These are phyloP conservation scores for Ilyonectria mors-panacis DNA, from an alignment of 2,329 filamentous ascomycete genomes.

Conservation along the genomic window DNA sequence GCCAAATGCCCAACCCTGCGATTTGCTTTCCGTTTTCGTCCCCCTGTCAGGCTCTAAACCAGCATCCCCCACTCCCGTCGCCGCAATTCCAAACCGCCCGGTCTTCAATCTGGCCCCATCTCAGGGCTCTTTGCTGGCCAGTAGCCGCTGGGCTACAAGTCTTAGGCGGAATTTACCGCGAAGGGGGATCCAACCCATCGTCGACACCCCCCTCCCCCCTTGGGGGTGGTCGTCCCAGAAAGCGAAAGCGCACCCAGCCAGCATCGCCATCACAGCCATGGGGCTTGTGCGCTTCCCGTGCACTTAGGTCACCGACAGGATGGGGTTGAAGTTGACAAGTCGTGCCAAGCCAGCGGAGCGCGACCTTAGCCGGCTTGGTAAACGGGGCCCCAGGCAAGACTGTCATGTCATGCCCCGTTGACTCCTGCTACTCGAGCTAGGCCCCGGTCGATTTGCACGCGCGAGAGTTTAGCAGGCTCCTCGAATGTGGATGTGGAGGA, in stretches of 20 bases:
- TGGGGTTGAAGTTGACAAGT: constrained; percentile 24
- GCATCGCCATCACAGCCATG: not conserved
- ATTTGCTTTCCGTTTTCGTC: constrained; percentile 47
- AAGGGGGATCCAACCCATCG: constrained; percentile 14
- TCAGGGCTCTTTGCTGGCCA: constrained; percentile 14
- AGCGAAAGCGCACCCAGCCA: constrained; percentile 15
- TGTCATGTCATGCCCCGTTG: constrained; percentile 10
- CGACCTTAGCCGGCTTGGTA: constrained; percentile 17
- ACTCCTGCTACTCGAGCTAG: not conserved
- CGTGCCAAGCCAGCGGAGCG: constrained; percentile 8
- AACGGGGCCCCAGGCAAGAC: not conserved
- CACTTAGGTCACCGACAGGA: constrained; percentile 31
- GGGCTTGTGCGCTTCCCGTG: constrained; percentile 36
- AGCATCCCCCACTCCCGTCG: constrained; percentile 44
- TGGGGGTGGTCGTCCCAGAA: constrained; percentile 12
- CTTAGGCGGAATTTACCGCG: constrained; percentile 25
- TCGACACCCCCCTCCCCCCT: not conserved
- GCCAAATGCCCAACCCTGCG: constrained; percentile 39
- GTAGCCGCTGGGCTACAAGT: constrained; percentile 1
- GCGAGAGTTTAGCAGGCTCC: not conserved
- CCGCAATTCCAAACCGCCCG: constrained; percentile 44
- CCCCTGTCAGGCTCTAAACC: constrained; percentile 36
- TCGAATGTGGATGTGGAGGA: not conserved
- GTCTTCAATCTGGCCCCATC: constrained; percentile 38
- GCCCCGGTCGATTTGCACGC: not conserved